A percentile compares a stretch with the other conserved stretches of the same genome.
phyloP scores from a whole-genome alignment of 805 yeast species.

The Schizosaccharomyces osmophilus region DNA sequence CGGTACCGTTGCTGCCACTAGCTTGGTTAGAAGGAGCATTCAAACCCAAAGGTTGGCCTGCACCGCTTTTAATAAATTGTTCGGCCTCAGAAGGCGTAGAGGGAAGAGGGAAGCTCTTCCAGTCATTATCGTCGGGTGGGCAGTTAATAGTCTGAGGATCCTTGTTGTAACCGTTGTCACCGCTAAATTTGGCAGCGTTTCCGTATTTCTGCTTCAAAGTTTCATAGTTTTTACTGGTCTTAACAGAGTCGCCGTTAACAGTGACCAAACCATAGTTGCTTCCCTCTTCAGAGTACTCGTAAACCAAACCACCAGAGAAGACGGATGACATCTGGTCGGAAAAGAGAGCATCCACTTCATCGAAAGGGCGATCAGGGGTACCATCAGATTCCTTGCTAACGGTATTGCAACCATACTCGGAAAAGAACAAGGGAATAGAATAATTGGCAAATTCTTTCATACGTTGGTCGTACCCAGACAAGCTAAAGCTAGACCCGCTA shows the following conservation, averaged over 20 bases:
- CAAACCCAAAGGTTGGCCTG: slow-evolving; percentile 15
- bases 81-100: slow-evolving; percentile 11
- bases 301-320: slow-evolving; percentile 80
- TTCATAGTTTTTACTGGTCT: slow-evolving; percentile 34
- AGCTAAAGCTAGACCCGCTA: slow-evolving; percentile 35
- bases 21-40: slow-evolving; percentile 13
- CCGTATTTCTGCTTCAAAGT: slow-evolving; percentile 34
- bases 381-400: slow-evolving; percentile 9
- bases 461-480: slow-evolving; percentile 45
- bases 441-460: slow-evolving; percentile 42
- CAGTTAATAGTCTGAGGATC: slow-evolving; percentile 7
- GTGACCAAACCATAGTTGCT: slow-evolving; percentile 61
- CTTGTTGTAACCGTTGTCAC: slow-evolving; percentile 8
- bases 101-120: slow-evolving; percentile 9
- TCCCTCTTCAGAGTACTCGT: slow-evolving; percentile 61
- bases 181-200: slow-evolving; percentile 14
- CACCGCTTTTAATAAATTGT: slow-evolving; percentile 16
- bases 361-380: slow-evolving; percentile 52
- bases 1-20: background rate
- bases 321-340: slow-evolving; percentile 11
- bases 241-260: slow-evolving; percentile 22
- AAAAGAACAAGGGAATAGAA: slow-evolving; percentile 57
- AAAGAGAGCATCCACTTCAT: slow-evolving; percentile 50
- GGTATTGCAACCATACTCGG: slow-evolving; percentile 80
- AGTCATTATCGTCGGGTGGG: slow-evolving; percentile 11